Percentiles rank a stretch among this genome's conserved stretches.
Evolutionary conservation across 805 yeast genomes (phyloP).

Genomic region (Pichia californica): DNA sequence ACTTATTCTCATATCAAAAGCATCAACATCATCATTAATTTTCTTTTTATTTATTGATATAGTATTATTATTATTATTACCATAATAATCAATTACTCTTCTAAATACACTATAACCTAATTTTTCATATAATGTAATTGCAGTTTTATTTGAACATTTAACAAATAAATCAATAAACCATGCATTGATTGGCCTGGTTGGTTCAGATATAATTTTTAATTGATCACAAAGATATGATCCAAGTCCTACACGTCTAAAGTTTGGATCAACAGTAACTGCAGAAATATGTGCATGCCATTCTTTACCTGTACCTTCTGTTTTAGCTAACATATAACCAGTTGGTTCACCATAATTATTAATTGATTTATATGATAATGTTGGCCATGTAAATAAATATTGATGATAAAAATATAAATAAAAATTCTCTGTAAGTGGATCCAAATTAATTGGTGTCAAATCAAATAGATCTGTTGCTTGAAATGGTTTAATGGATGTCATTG

Average conservation of each 20-base stretch:
- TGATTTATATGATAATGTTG: slow-evolving; percentile 79
- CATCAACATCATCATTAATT: slow-evolving; percentile 67
- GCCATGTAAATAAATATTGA: slow-evolving; percentile 82
- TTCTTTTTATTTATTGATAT: slow-evolving; percentile 28
- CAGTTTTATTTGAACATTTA: slow-evolving; percentile 74
- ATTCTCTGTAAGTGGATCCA: slow-evolving; percentile 89
- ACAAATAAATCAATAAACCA: slow-evolving; percentile 90
- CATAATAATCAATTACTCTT: slow-evolving; percentile 86
- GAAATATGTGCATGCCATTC: slow-evolving; percentile 98
- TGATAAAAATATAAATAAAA: slow-evolving; percentile 79
- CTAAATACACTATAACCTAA: slow-evolving; percentile 81
- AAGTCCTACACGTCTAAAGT: slow-evolving; percentile 76
- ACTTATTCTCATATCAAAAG: slow-evolving; percentile 77
- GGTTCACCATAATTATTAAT: slow-evolving; percentile 27
- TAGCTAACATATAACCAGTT: slow-evolving; percentile 90
- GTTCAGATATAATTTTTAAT: slow-evolving; percentile 64
- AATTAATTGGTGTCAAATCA: slow-evolving; percentile 63
- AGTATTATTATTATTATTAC: slow-evolving; percentile 21
- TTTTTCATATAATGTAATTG: slow-evolving; percentile 76
- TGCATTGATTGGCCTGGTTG: slow-evolving; percentile 62
- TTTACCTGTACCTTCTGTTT: slow-evolving; percentile 76
- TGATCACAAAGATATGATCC: slow-evolving; percentile 75
- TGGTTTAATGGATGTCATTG: slow-evolving; percentile 84
- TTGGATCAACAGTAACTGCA: slow-evolving; percentile 84
- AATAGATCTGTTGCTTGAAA: slow-evolving; percentile 83